Conservation (phyloP, 768 basidiomycete species). For the Lactifluus piperatus region DNA sequence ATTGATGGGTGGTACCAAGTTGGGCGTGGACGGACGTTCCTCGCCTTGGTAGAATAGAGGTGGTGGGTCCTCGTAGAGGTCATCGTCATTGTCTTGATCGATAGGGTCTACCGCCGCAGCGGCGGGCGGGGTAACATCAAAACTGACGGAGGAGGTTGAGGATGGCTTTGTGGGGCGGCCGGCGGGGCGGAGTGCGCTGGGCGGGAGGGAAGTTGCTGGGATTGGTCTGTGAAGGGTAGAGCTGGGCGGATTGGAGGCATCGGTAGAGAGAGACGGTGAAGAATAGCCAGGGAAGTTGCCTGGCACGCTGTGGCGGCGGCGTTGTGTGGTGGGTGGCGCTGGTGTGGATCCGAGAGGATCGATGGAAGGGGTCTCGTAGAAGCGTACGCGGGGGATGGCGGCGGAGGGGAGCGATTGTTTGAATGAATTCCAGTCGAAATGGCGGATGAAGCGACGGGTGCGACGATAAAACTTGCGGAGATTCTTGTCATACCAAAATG, state of each 20-base stretch:
- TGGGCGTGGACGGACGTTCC: background rate
- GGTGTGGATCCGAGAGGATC: background rate
- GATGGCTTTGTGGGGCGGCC: conserved; percentile 10
- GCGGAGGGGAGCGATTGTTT: conserved; percentile 21
- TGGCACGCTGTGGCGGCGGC: conserved; percentile 12
- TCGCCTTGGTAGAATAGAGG: background rate
- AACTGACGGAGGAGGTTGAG: conserved; percentile 20
- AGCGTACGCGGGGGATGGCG: conserved; percentile 21
- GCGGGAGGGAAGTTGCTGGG: conserved; percentile 15
- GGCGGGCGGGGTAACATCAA: conserved; percentile 10
- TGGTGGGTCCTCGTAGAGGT: background rate
- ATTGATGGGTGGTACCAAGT: conserved; percentile 17
- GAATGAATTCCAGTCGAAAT: conserved; percentile 17
- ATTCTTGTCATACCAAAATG: conserved; percentile 36
- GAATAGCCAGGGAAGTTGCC: conserved; percentile 13
- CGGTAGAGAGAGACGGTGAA: conserved; percentile 12
- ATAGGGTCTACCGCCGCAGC: conserved; percentile 16
- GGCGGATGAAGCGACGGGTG: conserved; percentile 20
- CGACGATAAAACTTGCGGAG: conserved; percentile 25
- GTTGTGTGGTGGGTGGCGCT: background rate
- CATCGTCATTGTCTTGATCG: conserved; percentile 16
- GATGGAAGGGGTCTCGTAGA: conserved; percentile 1
- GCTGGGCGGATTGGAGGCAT: background rate
- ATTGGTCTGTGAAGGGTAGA: conserved; percentile 4
- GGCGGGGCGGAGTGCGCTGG: conserved; percentile 12